A percentile compares a stretch with the other conserved stretches of the same genome.
These are phyloP conservation scores for Malassezia sp. DNA, from an alignment of 1,284 basidiomycete genomes.

Conservation along the genomic window DNA sequence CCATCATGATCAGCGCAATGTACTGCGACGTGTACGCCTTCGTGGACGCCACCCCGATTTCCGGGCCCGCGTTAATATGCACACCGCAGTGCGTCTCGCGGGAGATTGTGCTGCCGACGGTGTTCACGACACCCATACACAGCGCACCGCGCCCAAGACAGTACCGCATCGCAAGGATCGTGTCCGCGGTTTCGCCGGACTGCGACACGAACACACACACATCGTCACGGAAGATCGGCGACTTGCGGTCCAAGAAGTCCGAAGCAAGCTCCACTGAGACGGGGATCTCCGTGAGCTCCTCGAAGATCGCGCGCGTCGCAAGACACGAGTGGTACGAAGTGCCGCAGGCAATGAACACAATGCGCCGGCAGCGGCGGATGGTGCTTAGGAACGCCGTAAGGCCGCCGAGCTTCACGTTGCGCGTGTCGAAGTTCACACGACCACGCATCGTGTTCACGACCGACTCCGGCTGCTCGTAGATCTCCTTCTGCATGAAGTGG, in stretches of 20 bases:
- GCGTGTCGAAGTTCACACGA: constrained; percentile 93
- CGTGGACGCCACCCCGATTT: constrained; percentile 99
- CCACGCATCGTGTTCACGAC: constrained; percentile 99
- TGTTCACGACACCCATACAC: constrained; percentile 89
- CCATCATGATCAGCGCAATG: constrained; percentile 96
- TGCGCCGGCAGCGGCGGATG: constrained; percentile 83
- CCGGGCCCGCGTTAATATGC: constrained; percentile 98
- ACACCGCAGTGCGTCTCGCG: constrained; percentile 98
- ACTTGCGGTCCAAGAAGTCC: constrained; percentile 97
- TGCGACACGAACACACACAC: constrained; percentile 94
- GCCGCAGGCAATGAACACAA: constrained; percentile 94
- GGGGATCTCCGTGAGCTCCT: constrained; percentile 97
- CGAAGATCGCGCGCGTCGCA: constrained; percentile 95
- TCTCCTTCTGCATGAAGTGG: constrained; percentile 99
- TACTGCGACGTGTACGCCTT: constrained; percentile 99
- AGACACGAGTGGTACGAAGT: constrained; percentile 96
- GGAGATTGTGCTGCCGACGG: constrained; percentile 93
- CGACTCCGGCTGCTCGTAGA: constrained; percentile 98
- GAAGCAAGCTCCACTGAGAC: constrained; percentile 94
- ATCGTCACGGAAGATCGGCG: constrained; percentile 98
- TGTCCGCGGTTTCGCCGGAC: constrained; percentile 97
- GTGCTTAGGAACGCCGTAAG: constrained; percentile 88
- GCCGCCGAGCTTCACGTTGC: constrained; percentile 84
- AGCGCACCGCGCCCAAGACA: constrained; percentile 92
- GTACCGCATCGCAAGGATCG: constrained; percentile 89